These are phyloP conservation scores for Pichia deserticola DNA, from an alignment of 805 yeast species.

Conservation along the genomic window DNA sequence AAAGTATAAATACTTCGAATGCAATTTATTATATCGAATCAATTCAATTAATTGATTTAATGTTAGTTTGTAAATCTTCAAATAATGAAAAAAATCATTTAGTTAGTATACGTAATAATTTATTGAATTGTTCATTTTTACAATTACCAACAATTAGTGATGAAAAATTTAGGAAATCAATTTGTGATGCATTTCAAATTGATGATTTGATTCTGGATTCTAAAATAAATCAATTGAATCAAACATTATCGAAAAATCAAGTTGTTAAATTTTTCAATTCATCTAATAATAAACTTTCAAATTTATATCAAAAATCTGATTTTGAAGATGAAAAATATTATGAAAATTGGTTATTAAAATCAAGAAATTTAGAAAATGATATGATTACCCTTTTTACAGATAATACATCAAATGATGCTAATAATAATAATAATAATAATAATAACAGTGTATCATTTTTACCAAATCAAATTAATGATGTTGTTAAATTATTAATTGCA, in stretches of 20 bases:
- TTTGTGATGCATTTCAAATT: slow-evolving; percentile 9
- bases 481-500: slow-evolving; percentile 8
- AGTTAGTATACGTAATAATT: slow-evolving; percentile 3
- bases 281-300: slow-evolving; percentile 1
- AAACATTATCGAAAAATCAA: slow-evolving; percentile 1
- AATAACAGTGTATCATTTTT: not conserved
- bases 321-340: slow-evolving; percentile 11
- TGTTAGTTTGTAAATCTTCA: slow-evolving; percentile 12
- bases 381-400: slow-evolving; percentile 3
- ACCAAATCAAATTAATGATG: slow-evolving; percentile 8
- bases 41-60: slow-evolving; percentile 15
- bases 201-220: not conserved
- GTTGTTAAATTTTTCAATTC: not conserved
- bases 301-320: slow-evolving; percentile 8
- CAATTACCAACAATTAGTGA: slow-evolving; percentile 15
- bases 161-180: slow-evolving; percentile 4
- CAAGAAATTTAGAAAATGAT: slow-evolving; percentile 8
- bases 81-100: slow-evolving; percentile 4
- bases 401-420: not conserved
- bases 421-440: too few species aligned
- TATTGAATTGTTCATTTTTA: slow-evolving; percentile 8
- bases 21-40: slow-evolving; percentile 8
- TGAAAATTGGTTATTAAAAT: slow-evolving; percentile 12
- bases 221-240: slow-evolving; percentile 2
- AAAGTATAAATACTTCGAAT: not conserved